phyloP scores from a whole-genome alignment of 2,329 filamentous ascomycete genomes.

The Aspergillus sojae region DNA sequence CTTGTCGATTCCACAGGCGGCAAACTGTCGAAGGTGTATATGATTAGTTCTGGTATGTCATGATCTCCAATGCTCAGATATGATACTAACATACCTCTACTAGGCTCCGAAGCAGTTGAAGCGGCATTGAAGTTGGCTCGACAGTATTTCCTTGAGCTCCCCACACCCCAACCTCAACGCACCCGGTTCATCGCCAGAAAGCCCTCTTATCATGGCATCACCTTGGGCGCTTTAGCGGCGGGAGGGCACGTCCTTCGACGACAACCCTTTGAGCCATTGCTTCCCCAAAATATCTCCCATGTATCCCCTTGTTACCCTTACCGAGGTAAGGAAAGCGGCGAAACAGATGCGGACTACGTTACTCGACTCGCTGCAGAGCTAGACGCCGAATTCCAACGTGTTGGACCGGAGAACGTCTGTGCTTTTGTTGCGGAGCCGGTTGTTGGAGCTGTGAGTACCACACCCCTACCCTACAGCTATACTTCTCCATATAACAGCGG shows the following conservation, averaged over 20 bases:
- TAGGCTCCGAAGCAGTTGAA: constrained; percentile 70
- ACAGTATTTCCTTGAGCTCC: constrained; percentile 66
- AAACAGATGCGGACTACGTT: constrained; percentile 64
- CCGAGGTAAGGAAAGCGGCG: constrained; percentile 54
- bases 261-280: constrained; percentile 62
- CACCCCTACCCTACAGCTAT: background rate
- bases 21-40: constrained; percentile 57
- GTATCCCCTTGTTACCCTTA: constrained; percentile 71
- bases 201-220: constrained; percentile 71
- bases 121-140: constrained; percentile 67
- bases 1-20: constrained; percentile 56
- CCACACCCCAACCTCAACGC: constrained; percentile 55
- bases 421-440: constrained; percentile 75
- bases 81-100: background rate
- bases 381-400: constrained; percentile 64
- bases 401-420: constrained; percentile 68
- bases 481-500: background rate
- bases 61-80: background rate
- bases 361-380: constrained; percentile 64
- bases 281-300: constrained; percentile 59
- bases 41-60: constrained; percentile 59
- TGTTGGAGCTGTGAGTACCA: constrained; percentile 64
- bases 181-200: constrained; percentile 65
- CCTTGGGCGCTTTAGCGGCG: constrained; percentile 66
- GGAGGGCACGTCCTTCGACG: constrained; percentile 65